Percentiles rank a stretch among this genome's conserved stretches.
These are phyloP conservation scores for Metschnikowia similis DNA, from an alignment of 805 yeast genomes.

Conservation along the genomic window DNA sequence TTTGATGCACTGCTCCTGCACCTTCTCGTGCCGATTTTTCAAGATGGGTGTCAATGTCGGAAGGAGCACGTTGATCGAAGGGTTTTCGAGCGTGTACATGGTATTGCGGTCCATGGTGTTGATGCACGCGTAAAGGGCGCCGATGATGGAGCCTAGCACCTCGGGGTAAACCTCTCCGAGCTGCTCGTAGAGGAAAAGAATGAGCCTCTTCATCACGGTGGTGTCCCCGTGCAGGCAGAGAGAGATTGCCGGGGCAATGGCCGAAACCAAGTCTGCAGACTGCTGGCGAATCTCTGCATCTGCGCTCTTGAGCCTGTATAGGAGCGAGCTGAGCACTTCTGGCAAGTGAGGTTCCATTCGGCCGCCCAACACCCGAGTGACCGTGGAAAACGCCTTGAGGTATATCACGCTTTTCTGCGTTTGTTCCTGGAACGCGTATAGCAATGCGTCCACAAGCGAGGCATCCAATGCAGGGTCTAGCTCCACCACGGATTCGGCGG, in stretches of 20 bases:
- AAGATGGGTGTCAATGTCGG: conserved; percentile 90
- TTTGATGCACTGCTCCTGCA: conserved; percentile 76
- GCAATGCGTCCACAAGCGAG: conserved; percentile 70
- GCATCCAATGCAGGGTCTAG: conserved; percentile 60
- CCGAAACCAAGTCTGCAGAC: conserved; percentile 71
- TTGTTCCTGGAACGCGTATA: conserved; percentile 81
- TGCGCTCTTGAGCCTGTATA: conserved; percentile 71
- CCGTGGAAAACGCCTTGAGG: conserved; percentile 59
- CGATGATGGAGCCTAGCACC: conserved; percentile 79
- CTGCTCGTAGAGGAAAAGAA: conserved; percentile 79
- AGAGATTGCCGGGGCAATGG: conserved; percentile 62
- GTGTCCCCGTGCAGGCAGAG: conserved; percentile 53
- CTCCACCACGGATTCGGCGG: conserved; percentile 40
- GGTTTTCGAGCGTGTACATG: conserved; percentile 50
- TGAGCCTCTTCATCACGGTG: conserved; percentile 59
- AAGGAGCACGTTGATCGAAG: conserved; percentile 75
- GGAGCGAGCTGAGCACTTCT: conserved; percentile 64
- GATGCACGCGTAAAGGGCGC: conserved; percentile 64
- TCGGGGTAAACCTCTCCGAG: conserved; percentile 94
- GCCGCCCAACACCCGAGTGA: conserved; percentile 56
- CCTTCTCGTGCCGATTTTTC: conserved; percentile 84
- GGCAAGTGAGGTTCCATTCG: conserved; percentile 69
- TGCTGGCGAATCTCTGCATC: conserved; percentile 72
- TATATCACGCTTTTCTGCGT: conserved; percentile 49
- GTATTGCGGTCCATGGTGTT: conserved; percentile 53